Base-by-base conservation (phyloP, 306 rosid genomes). In the Phaseolus lunatus region DNA sequence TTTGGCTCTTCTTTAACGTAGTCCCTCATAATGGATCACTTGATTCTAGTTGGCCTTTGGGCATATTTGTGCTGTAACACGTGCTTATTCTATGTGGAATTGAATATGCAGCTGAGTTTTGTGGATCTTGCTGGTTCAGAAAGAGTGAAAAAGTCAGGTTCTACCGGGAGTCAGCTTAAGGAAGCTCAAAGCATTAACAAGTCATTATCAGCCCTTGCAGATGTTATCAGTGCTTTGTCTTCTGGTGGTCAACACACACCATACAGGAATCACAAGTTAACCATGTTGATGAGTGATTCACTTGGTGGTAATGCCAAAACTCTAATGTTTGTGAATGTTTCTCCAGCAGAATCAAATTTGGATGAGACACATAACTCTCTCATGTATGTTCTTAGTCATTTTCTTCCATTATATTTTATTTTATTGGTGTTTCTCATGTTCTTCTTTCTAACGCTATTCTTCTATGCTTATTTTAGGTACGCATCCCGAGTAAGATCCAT, bases 51-150 rank as follows among this genome's bases (percentile, higher is more conserved):
- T 1, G 27, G 27, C 27, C 1, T 24, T 24, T 24, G 27, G 27
- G 2, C 35, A 31, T n/a, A n/a, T 31, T 4, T 4, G 35, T 31
- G 7, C 35, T 31, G 7, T 31, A 31, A 31, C 39, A 5, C 2
- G 5, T 56, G 70, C 48, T 77, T 29, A 52, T 54, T 23, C 41
- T 53, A 59, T 14, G 66, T 82, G 18, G 78, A 52, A 78, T 54
- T 54, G 65, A 10, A 65, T 50, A 49, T 85, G 80, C 86, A 92
- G 98, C 83, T 96, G 79, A 96, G 99, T 84, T 96, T 96, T 75
- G 99, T 96, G 80, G 99, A 96, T 82, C 99, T 96, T 76, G 99
- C 98, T 59, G 99, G 99, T 61, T 96, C 98, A 43, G 98, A 92
- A 82, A 89, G 99, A 80, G 88, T 96, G 50, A 96, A 96, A 84